Evolutionary conservation across 2,329 filamentous ascomycete species (phyloP), one percentile per base, ranked within the genome.

Genomic region (Alternaria arborescens): DNA sequence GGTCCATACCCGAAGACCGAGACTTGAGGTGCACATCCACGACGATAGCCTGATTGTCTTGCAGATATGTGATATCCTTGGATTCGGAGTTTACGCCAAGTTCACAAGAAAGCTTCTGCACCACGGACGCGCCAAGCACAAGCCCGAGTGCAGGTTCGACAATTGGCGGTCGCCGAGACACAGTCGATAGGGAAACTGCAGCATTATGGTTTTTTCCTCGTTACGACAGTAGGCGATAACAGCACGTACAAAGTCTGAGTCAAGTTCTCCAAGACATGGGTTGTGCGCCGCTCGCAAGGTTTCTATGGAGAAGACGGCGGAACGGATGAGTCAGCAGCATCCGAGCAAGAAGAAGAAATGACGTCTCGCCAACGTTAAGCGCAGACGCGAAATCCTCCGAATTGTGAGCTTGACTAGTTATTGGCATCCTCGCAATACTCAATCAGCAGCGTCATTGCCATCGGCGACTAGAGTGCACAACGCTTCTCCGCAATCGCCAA

Each of bases 401-500:
- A 50, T 26, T 8, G 36, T 26, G 46, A 50, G 46, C 14, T 50
- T 16, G 30, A 50, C 32, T 22, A 24, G 1, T 5, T 3, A 0
- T 4, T 2, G 32, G 24, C 3, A 32, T 26, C 3, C 30, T 26
- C 11, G 46, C 2, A 36, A 26, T 16, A 8, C 30, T 24, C 30
- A 36, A 38, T 11, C 20, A 22, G 32, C 32, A 50, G 46, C 14
- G 30, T 8, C 34, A 36, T 36, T 20, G 16, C 32, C 14, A 50
- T 11, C 20, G 46, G 12, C 46, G 20, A 36, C 46, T 22, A 26
- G 20, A 50, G 46, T 50, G 46, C 32, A 50, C 18, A 34, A 28
- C 32, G 42, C 55, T 58, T 55, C 50, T 54, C 50, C 42, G 34
- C 50, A 42, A 22, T 30, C 32, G 57, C 57, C 57, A 60, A 60